Percentiles rank a stretch among this genome's conserved stretches.
Evolutionary conservation across 768 basidiomycete species (phyloP).

Genomic region (Serendipita sp.): DNA sequence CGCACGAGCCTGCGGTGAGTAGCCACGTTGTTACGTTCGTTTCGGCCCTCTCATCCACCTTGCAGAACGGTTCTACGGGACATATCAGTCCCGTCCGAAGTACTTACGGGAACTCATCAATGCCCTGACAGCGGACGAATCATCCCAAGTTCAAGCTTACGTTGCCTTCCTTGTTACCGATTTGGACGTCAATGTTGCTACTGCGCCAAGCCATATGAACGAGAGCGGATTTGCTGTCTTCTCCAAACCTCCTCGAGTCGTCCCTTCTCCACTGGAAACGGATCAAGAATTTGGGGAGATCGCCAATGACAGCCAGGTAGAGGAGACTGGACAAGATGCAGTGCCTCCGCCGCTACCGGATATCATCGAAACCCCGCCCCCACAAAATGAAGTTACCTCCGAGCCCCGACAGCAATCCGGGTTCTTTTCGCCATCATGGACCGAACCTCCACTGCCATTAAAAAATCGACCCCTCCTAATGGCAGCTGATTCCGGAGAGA

Average conservation of each 20-base stretch:
- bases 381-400: background rate
- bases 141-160: background rate
- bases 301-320: background rate
- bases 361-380: background rate
- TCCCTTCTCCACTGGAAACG: slow-evolving; percentile 13
- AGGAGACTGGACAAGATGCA: background rate
- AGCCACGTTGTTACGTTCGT: slow-evolving; percentile 11
- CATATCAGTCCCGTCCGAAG: background rate
- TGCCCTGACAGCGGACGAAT: background rate
- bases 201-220: background rate
- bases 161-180: background rate
- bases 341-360: background rate
- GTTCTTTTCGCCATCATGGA: too few species aligned
- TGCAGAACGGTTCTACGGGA: background rate
- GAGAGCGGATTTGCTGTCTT: slow-evolving; percentile 28
- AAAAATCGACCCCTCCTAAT: background rate
- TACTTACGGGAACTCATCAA: background rate
- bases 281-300: background rate
- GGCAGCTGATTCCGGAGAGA: background rate
- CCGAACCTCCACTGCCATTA: too few species aligned
- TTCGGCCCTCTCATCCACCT: background rate
- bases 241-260: slow-evolving; percentile 22
- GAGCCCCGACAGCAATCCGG: background rate
- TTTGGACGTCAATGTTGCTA: background rate
- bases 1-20: slow-evolving; percentile 39